Conservation (phyloP, 2,329 filamentous ascomycete species). For the Trichoderma afroharzianum region DNA sequence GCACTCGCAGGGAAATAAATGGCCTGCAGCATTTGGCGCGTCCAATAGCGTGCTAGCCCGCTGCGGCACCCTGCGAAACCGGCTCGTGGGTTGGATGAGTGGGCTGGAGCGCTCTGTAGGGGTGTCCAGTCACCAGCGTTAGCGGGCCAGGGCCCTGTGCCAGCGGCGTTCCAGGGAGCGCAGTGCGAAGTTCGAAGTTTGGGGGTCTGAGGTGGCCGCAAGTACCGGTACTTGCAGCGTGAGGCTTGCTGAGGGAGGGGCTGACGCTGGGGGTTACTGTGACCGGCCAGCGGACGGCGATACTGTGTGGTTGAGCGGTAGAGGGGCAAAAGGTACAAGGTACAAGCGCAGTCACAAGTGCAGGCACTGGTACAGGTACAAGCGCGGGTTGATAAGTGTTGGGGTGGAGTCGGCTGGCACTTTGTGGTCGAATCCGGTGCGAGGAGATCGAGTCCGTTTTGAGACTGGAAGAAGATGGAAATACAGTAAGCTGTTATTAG, state of each 20-base stretch:
- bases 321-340: not conserved
- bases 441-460: not conserved
- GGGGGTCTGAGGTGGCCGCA: not conserved
- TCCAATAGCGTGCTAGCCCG: conserved; percentile 20
- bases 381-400: not conserved
- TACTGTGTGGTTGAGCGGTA: not conserved
- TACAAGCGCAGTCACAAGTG: not conserved
- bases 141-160: conserved; percentile 8
- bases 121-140: not conserved
- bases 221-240: conserved; percentile 1
- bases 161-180: conserved; percentile 6
- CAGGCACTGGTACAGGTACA: not conserved
- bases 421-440: conserved; percentile 13
- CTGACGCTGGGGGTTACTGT: not conserved
- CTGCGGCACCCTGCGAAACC: conserved; percentile 21
- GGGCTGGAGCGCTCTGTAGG: conserved; percentile 8
- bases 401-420: not conserved
- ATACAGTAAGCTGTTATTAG: not conserved
- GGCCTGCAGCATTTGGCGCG: conserved; percentile 16
- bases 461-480: not conserved
- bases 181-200: not conserved
- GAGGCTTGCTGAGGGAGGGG: not conserved
- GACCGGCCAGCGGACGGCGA: not conserved
- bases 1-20: conserved; percentile 17
- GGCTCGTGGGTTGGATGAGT: conserved; percentile 23